phyloP scores from a whole-genome alignment of 352 stramenopile species.

The Pythium volutum region DNA sequence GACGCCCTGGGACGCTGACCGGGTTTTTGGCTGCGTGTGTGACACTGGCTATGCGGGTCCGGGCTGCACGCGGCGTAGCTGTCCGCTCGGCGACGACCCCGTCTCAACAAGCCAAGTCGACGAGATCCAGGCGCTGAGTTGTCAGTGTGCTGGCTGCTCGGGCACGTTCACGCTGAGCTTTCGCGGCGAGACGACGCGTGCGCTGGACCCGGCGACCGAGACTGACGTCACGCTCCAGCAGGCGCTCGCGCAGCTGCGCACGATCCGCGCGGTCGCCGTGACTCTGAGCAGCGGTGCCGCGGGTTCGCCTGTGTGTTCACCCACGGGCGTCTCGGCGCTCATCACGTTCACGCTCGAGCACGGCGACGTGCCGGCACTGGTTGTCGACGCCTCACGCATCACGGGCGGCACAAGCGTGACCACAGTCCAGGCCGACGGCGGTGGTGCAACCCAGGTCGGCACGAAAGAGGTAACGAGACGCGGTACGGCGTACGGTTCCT shows the following conservation, averaged over 20 bases:
- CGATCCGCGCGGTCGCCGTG: conserved; percentile 50
- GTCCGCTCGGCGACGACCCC: conserved; percentile 86
- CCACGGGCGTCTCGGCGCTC: conserved; percentile 47
- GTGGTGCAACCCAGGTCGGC: conserved; percentile 33
- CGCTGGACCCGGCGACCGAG: conserved; percentile 38
- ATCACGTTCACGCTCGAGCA: conserved; percentile 74
- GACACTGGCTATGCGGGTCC: conserved; percentile 87
- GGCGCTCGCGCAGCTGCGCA: conserved; percentile 47
- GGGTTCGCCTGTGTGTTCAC: conserved; percentile 38
- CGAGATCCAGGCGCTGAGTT: conserved; percentile 80
- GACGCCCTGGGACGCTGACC: conserved; percentile 79
- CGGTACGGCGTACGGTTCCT: neutral
- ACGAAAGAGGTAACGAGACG: conserved; percentile 54
- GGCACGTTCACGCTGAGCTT: conserved; percentile 68
- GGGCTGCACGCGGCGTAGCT: conserved; percentile 83
- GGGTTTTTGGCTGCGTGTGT: conserved; percentile 86
- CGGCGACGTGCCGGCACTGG: conserved; percentile 50
- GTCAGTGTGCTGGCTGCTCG: conserved; percentile 48
- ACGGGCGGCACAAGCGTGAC: conserved; percentile 33
- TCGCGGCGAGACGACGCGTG: conserved; percentile 44
- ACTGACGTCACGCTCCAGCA: conserved; percentile 41
- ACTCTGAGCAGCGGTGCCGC: conserved; percentile 37
- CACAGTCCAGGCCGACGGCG: conserved; percentile 41
- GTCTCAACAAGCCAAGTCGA: conserved; percentile 66
- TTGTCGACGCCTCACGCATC: conserved; percentile 30